phyloP scores from a whole-genome alignment of 2,329 filamentous ascomycete genomes.

The Hirsutella minnesotensis region DNA sequence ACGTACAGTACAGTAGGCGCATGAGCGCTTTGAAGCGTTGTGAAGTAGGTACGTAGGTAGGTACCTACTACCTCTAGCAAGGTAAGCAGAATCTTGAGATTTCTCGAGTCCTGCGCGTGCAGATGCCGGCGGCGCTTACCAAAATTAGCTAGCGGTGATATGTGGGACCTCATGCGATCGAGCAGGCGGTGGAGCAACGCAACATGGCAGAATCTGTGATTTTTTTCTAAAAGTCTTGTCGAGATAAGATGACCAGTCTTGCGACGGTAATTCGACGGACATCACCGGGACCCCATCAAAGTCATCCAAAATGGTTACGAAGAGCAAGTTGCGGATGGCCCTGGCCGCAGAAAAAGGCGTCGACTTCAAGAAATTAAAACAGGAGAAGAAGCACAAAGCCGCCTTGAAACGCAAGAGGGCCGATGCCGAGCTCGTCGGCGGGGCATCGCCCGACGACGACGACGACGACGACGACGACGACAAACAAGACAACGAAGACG shows the following conservation, averaged over 20 bases:
- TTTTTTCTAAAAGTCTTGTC: background rate
- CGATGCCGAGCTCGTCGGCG: background rate
- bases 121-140: too few relatives aligned
- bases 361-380: constrained; percentile 40
- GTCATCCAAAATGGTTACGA: constrained; percentile 23
- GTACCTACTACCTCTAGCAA: too few relatives aligned
- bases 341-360: constrained; percentile 41
- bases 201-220: too few relatives aligned
- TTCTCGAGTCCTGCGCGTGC: too few relatives aligned
- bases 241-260: background rate
- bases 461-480: constrained; percentile 17
- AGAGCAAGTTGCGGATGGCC: constrained; percentile 40
- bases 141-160: too few relatives aligned
- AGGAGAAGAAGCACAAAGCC: constrained; percentile 34
- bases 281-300: background rate
- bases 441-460: constrained; percentile 4
- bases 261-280: background rate
- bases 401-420: constrained; percentile 20
- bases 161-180: too few relatives aligned
- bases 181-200: too few relatives aligned
- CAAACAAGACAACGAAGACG: constrained; percentile 15
- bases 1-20: too few relatives aligned
- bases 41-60: too few relatives aligned
- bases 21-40: too few relatives aligned
- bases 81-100: too few relatives aligned